These are phyloP conservation scores for Boletus tylopilopsis DNA, from an alignment of 768 basidiomycete species.

Conservation along the genomic window DNA sequence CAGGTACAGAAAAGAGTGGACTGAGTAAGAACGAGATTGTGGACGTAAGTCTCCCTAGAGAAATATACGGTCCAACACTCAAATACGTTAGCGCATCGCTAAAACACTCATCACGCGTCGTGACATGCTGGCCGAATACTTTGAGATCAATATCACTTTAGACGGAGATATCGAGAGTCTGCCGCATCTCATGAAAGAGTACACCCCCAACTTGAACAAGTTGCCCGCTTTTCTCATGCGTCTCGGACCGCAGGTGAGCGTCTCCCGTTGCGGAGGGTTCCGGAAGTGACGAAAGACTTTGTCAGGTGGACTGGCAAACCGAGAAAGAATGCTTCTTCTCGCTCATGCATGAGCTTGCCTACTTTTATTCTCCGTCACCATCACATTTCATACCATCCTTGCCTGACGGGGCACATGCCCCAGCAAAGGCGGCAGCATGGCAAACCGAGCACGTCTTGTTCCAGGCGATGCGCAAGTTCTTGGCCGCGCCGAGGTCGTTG, in stretches of 20 bases:
- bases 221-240: slow-evolving; percentile 88
- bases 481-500: slow-evolving; percentile 62
- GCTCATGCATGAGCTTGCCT: slow-evolving; percentile 86
- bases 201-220: slow-evolving; percentile 87
- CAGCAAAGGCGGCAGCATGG: too few relatives aligned
- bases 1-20: slow-evolving; percentile 45
- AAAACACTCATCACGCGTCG: slow-evolving; percentile 57
- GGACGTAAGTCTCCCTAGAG: slow-evolving; percentile 54
- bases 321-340: slow-evolving; percentile 84
- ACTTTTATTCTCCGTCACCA: slow-evolving; percentile 56
- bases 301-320: slow-evolving; percentile 82
- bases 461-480: slow-evolving; percentile 77
- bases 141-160: slow-evolving; percentile 67
- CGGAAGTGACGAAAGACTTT: neutral
- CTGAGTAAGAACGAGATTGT: slow-evolving; percentile 62
- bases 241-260: slow-evolving; percentile 79
- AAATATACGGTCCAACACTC: too few relatives aligned
- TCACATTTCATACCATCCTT: slow-evolving; percentile 16
- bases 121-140: slow-evolving; percentile 92
- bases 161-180: slow-evolving; percentile 69
- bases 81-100: slow-evolving; percentile 73
- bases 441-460: slow-evolving; percentile 91
- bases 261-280: neutral
- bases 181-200: slow-evolving; percentile 81
- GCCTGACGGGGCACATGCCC: too few relatives aligned